phyloP scores from a whole-genome alignment of 1,139 yeast species.

The Diutina neorugosa region DNA sequence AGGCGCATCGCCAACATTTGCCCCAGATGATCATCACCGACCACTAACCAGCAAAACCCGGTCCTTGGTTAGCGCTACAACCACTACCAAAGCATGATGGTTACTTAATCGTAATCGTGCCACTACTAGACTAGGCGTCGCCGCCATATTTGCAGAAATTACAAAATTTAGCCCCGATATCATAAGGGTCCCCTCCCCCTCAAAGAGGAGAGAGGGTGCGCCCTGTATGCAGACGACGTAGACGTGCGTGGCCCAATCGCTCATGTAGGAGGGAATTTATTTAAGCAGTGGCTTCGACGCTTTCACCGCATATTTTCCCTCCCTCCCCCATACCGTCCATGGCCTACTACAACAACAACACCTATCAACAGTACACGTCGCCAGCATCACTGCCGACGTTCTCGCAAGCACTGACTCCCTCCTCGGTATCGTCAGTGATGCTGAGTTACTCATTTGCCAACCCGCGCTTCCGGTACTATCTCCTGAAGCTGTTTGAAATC shows the following conservation, averaged over 20 bases:
- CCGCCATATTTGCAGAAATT: neutral
- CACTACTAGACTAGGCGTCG: too few relatives aligned
- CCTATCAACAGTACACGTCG: conserved; percentile 4
- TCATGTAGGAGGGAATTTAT: neutral
- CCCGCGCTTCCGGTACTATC: conserved; percentile 32
- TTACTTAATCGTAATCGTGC: too few relatives aligned
- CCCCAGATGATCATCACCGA: too few relatives aligned
- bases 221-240: neutral
- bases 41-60: too few relatives aligned
- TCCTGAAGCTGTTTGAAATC: conserved; percentile 48
- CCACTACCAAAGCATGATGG: too few relatives aligned
- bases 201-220: neutral
- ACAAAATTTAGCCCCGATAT: neutral
- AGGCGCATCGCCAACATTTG: neutral
- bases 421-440: conserved; percentile 7
- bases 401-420: conserved; percentile 5
- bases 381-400: conserved; percentile 2
- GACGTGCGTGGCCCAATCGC: conserved; percentile 3
- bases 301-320: neutral
- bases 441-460: conserved; percentile 28
- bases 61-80: too few relatives aligned
- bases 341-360: conserved; percentile 4
- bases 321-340: neutral
- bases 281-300: neutral
- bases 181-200: neutral